Evolutionary conservation across 495 filamentous ascomycete genomes (phyloP), one percentile per base, ranked within the genome.

Genomic region (Amniculicola lignicola): DNA sequence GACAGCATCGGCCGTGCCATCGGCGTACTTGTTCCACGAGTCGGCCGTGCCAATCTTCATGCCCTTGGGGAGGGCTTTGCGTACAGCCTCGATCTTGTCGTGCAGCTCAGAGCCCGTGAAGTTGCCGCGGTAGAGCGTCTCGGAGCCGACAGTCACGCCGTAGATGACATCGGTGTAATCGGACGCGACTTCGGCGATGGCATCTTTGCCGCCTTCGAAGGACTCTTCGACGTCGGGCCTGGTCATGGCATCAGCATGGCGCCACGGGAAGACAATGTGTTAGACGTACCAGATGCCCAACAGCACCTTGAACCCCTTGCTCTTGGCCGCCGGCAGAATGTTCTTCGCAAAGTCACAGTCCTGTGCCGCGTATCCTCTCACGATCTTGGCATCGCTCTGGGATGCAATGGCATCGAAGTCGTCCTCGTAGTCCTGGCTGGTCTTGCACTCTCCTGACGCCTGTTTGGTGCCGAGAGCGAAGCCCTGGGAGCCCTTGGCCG

Each of bases 21-120:
- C 85, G 33, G 79, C 77, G 63, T 78, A 85, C 70, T 86, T 88
- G 75, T 90, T 90, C 88, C 88, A 92, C 67, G 77, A 82, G 72
- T 92, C 88, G 4, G 87, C 88, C 16, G 85, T 89, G 48, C 88
- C 88, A 31, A 91, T 78, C 65, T 80, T 81, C 59, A 83, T 69
- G 23, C 63, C 70, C 39, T 37, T 52, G 67, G 78, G 64, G 78
- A 81, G 38, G 72, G 67, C 12, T 11, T 69, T 66, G 69, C 81
- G 78, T 23, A 86, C 77, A 37, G 80, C 75, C 42, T 80, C 68
- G 68, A 91, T 88, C 62, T 83, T 82, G 28, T 66, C 68, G 51
- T 82, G 68, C 33, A 92, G 81, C 57, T 82, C 66, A 7, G 72
- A 65, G 15, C 80, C 87, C 29, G 79, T 87, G 67, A 89, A 76